Percentiles rank a stretch among this genome's conserved stretches.
These are phyloP conservation scores for Arabidopsis suecica DNA, from an alignment of 345 rosid species.

Conservation along the genomic window DNA sequence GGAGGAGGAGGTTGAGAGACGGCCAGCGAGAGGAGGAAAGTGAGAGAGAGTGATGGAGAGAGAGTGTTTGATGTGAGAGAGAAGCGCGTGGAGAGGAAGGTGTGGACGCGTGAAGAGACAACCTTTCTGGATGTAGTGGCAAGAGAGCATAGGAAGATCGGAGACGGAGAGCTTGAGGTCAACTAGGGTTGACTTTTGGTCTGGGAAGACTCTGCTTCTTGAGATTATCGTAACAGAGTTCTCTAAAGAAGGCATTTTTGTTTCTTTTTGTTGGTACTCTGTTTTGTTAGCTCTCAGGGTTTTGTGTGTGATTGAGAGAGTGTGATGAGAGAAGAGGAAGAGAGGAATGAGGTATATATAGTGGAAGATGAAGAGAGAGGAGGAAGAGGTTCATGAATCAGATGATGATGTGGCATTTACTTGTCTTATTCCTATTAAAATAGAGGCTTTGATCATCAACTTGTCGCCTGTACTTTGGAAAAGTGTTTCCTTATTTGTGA, in stretches of 20 bases:
- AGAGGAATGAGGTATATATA: slow-evolving; percentile 51
- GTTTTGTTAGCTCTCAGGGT: not conserved
- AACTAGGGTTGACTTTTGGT: slow-evolving; percentile 54
- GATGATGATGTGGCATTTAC: slow-evolving; percentile 21
- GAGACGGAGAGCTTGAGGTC: slow-evolving; percentile 89
- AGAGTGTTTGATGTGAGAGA: slow-evolving; percentile 55
- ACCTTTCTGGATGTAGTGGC: slow-evolving; percentile 95
- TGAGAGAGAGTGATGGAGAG: slow-evolving; percentile 58
- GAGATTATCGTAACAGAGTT: slow-evolving; percentile 51
- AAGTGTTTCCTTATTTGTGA: slow-evolving; percentile 28
- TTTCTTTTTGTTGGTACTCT: not conserved
- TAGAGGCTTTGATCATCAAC: slow-evolving; percentile 18
- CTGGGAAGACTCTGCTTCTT: slow-evolving; percentile 61
- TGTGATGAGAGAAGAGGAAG: slow-evolving; percentile 28
- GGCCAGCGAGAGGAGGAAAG: slow-evolving; percentile 96
- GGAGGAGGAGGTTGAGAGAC: slow-evolving; percentile 56
- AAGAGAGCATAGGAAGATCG: slow-evolving; percentile 97
- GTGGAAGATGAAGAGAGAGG: slow-evolving; percentile 9
- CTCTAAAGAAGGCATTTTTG: slow-evolving; percentile 56
- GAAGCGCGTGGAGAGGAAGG: slow-evolving; percentile 41
- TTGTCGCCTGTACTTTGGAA: slow-evolving; percentile 24
- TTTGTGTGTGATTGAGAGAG: slow-evolving; percentile 21
- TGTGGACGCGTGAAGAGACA: slow-evolving; percentile 65
- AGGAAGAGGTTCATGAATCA: slow-evolving; percentile 61
- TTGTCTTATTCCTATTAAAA: not conserved